phyloP scores from a whole-genome alignment of 2,329 filamentous ascomycete genomes.

The Aspergillus melleus region DNA sequence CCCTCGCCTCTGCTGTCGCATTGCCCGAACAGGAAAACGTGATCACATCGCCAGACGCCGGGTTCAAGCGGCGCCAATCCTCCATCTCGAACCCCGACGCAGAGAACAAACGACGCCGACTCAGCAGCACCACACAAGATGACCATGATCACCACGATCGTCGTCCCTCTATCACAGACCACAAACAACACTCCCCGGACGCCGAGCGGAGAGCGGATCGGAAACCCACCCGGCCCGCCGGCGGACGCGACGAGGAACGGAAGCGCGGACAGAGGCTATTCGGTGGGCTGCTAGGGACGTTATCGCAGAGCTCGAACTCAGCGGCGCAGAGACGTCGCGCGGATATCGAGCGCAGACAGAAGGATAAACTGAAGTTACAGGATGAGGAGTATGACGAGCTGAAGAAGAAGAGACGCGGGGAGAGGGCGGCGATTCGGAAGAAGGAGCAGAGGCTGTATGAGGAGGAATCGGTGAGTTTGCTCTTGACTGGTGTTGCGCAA shows the following conservation, averaged over 20 bases:
- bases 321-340: constrained; percentile 67
- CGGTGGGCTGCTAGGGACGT: constrained; percentile 73
- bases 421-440: constrained; percentile 61
- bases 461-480: constrained; percentile 66
- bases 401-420: constrained; percentile 64
- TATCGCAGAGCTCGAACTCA: constrained; percentile 69
- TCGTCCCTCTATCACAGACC: constrained; percentile 14
- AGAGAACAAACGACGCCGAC: constrained; percentile 53
- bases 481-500: background rate
- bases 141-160: constrained; percentile 24
- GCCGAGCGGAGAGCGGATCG: constrained; percentile 14
- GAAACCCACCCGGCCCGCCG: constrained; percentile 25
- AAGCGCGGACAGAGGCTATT: constrained; percentile 84
- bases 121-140: constrained; percentile 38
- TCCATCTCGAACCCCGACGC: constrained; percentile 50
- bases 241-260: constrained; percentile 69
- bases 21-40: constrained; percentile 46
- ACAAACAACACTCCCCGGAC: constrained; percentile 20
- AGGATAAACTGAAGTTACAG: constrained; percentile 76
- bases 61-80: constrained; percentile 56
- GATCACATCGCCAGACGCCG: constrained; percentile 31
- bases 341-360: constrained; percentile 80
- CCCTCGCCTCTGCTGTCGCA: constrained; percentile 56
- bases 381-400: constrained; percentile 69
- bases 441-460: constrained; percentile 74